Percentiles rank a stretch among this genome's conserved stretches.
Conservation (phyloP, 1,284 basidiomycete genomes). For the Dichomitus squalens region DNA sequence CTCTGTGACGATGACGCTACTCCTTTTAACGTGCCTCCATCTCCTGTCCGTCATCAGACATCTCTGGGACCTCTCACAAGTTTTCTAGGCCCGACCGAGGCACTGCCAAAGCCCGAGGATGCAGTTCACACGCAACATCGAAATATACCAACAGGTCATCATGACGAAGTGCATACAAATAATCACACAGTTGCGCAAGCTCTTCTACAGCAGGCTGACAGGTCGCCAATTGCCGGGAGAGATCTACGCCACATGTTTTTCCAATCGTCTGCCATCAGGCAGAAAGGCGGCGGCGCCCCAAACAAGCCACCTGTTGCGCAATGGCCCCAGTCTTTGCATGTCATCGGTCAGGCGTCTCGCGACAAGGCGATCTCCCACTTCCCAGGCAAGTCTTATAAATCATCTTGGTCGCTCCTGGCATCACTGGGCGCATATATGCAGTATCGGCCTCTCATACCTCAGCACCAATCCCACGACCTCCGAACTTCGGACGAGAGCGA, state of each 20-base stretch:
- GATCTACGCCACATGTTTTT: slow-evolving; percentile 7
- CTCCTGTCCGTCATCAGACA: too few species aligned
- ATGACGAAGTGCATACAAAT: too few species aligned
- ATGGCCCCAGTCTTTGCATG: too few species aligned
- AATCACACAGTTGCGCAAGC: too few species aligned
- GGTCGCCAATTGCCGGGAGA: not conserved
- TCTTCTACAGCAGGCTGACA: too few species aligned
- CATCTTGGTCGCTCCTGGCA: not conserved
- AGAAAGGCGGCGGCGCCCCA: not conserved
- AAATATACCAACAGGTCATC: too few species aligned
- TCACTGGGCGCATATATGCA: not conserved
- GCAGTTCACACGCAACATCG: too few species aligned
- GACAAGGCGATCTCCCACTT: not conserved
- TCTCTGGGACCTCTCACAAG: not conserved
- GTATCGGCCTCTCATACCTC: not conserved
- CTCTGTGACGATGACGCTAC: not conserved
- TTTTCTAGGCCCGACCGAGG: not conserved
- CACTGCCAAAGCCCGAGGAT: too few species aligned
- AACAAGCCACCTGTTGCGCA: not conserved
- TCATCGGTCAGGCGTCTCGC: not conserved
- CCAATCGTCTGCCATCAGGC: not conserved
- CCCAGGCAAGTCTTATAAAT: not conserved
- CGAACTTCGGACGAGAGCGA: not conserved
- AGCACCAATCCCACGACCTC: not conserved
- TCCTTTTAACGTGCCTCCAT: not conserved